Base-by-base conservation (phyloP, 2,329 filamentous ascomycete species). In the Emericellopsis atlantica region DNA sequence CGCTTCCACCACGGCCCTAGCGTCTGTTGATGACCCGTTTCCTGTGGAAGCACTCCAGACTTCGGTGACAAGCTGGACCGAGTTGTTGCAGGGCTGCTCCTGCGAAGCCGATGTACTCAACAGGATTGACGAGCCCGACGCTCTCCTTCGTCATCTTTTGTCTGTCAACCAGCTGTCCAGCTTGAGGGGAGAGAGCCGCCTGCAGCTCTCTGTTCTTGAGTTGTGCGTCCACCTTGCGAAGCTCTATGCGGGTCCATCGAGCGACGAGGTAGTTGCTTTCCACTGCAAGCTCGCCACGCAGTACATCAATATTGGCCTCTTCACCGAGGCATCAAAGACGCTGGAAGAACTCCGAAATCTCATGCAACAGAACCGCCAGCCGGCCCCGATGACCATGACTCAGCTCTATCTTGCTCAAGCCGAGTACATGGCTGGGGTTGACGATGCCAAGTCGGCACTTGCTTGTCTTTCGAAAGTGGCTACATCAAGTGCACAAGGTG, bases 371-470 rank as follows among this genome's bases (percentile, higher is more conserved):
- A 53, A 61, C n/a, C 54, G 62, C n/a, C 51, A 52, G 0, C 45
- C 55, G 5, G 39, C 59, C 3, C 55, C 55, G 11, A 62, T 69
- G 15, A 57, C 65, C 6, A 47, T 67, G 16, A 67, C 66, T 9
- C 59, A 60, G 14, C 82, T 82, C 55, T 74, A 88, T 47, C 61
- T 95, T 6, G 76, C 79, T 0, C 78, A 80, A 45, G 79, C 84
- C 1, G 85, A 94, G 55, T 87, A 88, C 55, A 67, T 81, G 23
- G 64, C 89, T 15, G 73, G 74, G 2, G 72, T 80, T 11, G 82
- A 81, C 9, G 76, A 79, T 39, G 61, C 74, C 14, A 70, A 79
- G 9, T 78, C 82, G 58, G 81, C 75, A 4, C 51, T 50, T 40
- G 44, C 45, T 31, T 58, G 48, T 21, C 50, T 70, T 15, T 48